These are phyloP conservation scores for Cephaloascus fragrans DNA, from an alignment of 805 yeast genomes.

Conservation along the genomic window DNA sequence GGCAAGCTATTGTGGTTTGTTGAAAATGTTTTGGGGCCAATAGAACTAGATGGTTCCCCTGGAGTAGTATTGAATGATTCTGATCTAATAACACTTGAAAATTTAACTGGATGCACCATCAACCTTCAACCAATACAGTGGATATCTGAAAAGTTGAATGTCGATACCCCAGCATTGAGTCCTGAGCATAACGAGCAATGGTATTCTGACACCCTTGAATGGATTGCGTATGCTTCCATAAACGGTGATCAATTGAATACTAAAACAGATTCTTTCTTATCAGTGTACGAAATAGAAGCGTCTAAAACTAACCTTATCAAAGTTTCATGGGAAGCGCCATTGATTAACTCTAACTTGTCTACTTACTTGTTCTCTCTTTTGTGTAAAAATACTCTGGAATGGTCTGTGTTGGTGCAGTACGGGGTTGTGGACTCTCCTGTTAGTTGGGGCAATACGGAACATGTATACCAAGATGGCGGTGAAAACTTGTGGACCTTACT, in stretches of 20 bases:
- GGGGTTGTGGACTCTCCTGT: conserved; percentile 17
- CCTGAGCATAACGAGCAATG: background rate
- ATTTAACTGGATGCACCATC: too few species aligned
- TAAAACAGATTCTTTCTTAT: conserved; percentile 12
- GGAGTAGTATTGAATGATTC: too few species aligned
- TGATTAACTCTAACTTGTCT: background rate
- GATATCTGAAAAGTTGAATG: background rate
- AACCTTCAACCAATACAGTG: too few species aligned
- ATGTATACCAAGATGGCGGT: conserved; percentile 13
- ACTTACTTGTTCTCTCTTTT: background rate
- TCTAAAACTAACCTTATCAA: conserved; percentile 5
- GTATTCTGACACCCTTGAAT: conserved; percentile 10
- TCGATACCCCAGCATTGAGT: background rate
- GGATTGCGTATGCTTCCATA: conserved; percentile 15
- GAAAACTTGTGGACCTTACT: conserved; percentile 14
- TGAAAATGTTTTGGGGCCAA: conserved; percentile 4
- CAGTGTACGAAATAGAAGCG: conserved; percentile 2
- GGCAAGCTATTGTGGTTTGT: conserved; percentile 10
- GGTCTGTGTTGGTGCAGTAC: conserved; percentile 3
- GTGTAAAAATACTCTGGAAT: conserved; percentile 12
- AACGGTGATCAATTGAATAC: conserved; percentile 13
- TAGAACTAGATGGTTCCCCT: background rate
- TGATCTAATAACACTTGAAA: background rate
- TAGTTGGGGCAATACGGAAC: conserved; percentile 15
- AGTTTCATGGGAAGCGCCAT: conserved; percentile 6